A percentile compares a stretch with the other conserved stretches of the same genome.
These are phyloP conservation scores for Fusarium sp. DNA, from an alignment of 2,329 filamentous ascomycete species.

Conservation along the genomic window DNA sequence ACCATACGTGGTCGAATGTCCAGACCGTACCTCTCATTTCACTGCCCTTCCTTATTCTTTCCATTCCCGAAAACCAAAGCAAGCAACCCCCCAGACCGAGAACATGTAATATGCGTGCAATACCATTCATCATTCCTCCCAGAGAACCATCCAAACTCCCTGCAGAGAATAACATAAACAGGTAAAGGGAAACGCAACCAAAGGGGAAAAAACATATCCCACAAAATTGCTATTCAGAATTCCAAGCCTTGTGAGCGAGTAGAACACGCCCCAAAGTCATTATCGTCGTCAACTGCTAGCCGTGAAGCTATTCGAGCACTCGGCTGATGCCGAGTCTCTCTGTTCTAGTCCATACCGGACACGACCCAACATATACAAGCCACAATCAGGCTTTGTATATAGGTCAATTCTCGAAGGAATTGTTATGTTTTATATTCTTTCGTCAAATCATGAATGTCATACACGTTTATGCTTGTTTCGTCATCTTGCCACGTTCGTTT, in stretches of 20 bases:
- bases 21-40: constrained; percentile 17
- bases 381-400: constrained; percentile 8
- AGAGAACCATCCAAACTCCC: constrained; percentile 42
- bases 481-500: constrained; percentile 23
- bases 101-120: constrained; percentile 14
- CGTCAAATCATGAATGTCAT: constrained; percentile 42
- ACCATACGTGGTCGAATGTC: constrained; percentile 22
- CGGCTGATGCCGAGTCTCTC: constrained; percentile 24
- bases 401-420: constrained; percentile 24
- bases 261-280: constrained; percentile 39
- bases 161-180: constrained; percentile 34
- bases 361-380: constrained; percentile 22
- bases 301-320: constrained; percentile 41
- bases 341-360: constrained; percentile 38
- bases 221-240: constrained; percentile 32
- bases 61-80: constrained; percentile 11
- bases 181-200: constrained; percentile 24
- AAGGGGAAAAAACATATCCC: constrained; percentile 12
- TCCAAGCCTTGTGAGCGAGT: constrained; percentile 35
- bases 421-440: constrained; percentile 31
- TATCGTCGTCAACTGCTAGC: constrained; percentile 44
- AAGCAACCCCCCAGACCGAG: constrained; percentile 7
- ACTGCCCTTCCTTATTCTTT: background rate
- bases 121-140: constrained; percentile 22
- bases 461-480: constrained; percentile 36